Evolutionary conservation across 208 protist genomes (phyloP).

Genomic region (Leptomonas pyrrhocoris): DNA sequence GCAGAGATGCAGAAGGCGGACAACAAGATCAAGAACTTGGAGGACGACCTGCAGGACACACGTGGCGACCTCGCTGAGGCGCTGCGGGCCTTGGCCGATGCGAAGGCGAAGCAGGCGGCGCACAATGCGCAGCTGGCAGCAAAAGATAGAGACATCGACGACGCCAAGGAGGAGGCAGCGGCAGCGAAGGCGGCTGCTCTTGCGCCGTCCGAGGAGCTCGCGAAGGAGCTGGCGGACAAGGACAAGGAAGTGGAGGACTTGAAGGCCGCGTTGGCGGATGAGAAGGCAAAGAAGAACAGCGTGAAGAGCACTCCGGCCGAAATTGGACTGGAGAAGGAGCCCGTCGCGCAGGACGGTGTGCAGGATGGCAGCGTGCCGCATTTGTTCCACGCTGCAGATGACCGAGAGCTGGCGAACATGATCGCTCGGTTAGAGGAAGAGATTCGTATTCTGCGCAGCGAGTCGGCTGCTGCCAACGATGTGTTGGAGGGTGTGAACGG

Average conservation of each 20-base stretch:
- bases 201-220: neutral
- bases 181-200: neutral
- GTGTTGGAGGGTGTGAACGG: slow-evolving; percentile 16
- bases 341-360: neutral
- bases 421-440: slow-evolving; percentile 23
- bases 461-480: slow-evolving; percentile 4
- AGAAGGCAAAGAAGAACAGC: slow-evolving; percentile 8
- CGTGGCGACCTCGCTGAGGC: slow-evolving; percentile 37
- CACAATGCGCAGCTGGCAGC: slow-evolving; percentile 19
- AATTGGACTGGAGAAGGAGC: slow-evolving; percentile 14
- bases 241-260: no score
- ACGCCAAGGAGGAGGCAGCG: slow-evolving; percentile 6
- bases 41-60: slow-evolving; percentile 34
- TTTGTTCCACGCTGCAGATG: slow-evolving; percentile 21
- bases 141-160: slow-evolving; percentile 26
- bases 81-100: slow-evolving; percentile 28
- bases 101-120: slow-evolving; percentile 25
- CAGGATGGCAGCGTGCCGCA: slow-evolving; percentile 12
- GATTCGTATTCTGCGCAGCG: slow-evolving; percentile 19
- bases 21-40: slow-evolving; percentile 21
- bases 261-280: no score
- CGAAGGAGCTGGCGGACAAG: slow-evolving; percentile 4
- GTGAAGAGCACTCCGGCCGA: neutral
- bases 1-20: slow-evolving; percentile 36
- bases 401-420: slow-evolving; percentile 16